Evolutionary conservation across 768 basidiomycete genomes (phyloP), one percentile per base, ranked within the genome.

Genomic region (Tulasnella sp.): DNA sequence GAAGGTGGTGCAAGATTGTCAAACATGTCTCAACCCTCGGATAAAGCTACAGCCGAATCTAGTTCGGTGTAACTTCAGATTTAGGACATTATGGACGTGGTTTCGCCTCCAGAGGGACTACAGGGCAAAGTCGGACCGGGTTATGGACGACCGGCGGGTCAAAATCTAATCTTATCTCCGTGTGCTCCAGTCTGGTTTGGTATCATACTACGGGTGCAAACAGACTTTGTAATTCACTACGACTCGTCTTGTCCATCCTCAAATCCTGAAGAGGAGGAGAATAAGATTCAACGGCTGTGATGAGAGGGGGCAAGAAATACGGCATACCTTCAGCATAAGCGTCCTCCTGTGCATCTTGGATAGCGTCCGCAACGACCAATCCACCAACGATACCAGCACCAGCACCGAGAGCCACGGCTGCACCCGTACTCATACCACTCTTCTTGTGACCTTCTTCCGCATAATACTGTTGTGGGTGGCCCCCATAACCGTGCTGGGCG

Each of bases 1-100:
- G 78, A 84, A 31, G 86, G 86, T 6, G 86, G 86, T 38, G 74
- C 79, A 84, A 68, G 56, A 27, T 14, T 62, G 21, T n/a, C n/a
- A 31, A 62, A 27, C 27, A n/a, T 16, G 31, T 27, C 58, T 2
- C 58, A 62, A 21, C 48, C 48, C 0, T 48, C 18, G 48, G 48
- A n/a, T 5, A 16, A 62, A 62, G 4, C 58, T 62, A 12, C 58
- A 34, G 7, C 58, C 12, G 27, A 34, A 3, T 62, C 27, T 6
- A 2, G n/a, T 34, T n/a, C 58, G 18, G 31, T 34, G n/a, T 62
- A 62, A 62, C 58, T 48, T 21, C 21, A 48, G 18, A 48, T 21
- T 21, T 48, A 5, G 48, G 5, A 24, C 16, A 48, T 19, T 24
- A 48, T 24, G 48, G 21, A 48, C 2, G 48, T 6, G 7, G 18